Evolutionary conservation across 208 protist species (phyloP).

Genomic region (Leishmania mexicana): DNA sequence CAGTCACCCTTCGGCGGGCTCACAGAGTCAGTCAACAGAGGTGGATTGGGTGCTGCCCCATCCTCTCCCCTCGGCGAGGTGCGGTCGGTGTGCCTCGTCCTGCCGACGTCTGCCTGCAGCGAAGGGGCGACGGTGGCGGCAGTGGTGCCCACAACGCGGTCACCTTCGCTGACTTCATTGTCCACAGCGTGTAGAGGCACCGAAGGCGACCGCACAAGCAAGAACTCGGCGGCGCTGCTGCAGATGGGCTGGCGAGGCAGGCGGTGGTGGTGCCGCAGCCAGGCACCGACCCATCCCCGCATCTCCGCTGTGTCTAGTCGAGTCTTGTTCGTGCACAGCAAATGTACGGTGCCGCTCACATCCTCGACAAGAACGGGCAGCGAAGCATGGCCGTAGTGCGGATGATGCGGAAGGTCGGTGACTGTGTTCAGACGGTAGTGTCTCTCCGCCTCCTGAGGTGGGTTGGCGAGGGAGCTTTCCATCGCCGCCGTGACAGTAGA

Average conservation of each 20-base stretch:
- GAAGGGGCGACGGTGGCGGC: not conserved
- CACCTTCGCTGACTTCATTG: not conserved
- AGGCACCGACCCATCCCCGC: constrained; percentile 11
- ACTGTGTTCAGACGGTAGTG: not conserved
- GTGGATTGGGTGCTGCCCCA: not conserved
- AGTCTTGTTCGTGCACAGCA: constrained; percentile 33
- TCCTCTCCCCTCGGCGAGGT: not conserved
- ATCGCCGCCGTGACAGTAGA: not conserved
- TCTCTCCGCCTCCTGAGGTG: not conserved
- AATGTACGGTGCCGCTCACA: constrained; percentile 35
- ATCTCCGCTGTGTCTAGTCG: constrained; percentile 11
- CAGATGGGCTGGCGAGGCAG: constrained; percentile 17
- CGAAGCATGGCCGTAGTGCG: constrained; percentile 20
- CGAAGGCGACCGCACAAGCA: constrained; percentile 5
- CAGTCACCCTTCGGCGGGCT: not conserved
- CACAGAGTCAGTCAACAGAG: not conserved
- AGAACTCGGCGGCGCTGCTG: constrained; percentile 13
- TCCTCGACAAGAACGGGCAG: constrained; percentile 43
- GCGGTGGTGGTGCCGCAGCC: constrained; percentile 37
- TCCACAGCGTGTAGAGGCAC: not conserved
- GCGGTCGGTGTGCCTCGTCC: not conserved
- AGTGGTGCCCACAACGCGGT: not conserved
- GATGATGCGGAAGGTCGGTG: constrained; percentile 14
- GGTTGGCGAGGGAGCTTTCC: not conserved
- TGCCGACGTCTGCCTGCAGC: not conserved